These are phyloP conservation scores for Clitopilus hobsonii DNA, from an alignment of 768 basidiomycete species.

Conservation along the genomic window DNA sequence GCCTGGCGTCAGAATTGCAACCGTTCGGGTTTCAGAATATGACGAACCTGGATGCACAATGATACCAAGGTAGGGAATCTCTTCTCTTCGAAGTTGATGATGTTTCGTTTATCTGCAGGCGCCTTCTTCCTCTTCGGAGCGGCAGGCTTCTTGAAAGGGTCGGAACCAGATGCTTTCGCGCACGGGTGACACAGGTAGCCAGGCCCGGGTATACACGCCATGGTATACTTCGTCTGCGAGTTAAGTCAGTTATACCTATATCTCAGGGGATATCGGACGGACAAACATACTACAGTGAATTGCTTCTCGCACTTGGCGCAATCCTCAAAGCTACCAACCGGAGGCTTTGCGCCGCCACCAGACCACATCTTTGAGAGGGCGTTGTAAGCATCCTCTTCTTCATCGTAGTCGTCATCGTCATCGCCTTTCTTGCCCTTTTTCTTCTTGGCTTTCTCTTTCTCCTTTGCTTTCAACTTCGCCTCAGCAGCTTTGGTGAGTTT, in stretches of 20 bases:
- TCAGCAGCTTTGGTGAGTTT: constrained; percentile 46
- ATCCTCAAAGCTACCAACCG: constrained; percentile 72
- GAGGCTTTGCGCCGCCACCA: constrained; percentile 43
- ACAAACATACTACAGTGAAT: constrained; percentile 76
- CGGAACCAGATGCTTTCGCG: constrained; percentile 68
- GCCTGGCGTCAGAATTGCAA: not conserved
- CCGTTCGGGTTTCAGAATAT: not conserved
- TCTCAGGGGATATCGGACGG: not conserved
- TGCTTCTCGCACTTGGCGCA: constrained; percentile 81
- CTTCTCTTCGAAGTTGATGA: constrained; percentile 66
- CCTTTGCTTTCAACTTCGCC: constrained; percentile 34
- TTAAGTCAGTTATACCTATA: not conserved
- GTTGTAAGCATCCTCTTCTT: constrained; percentile 63
- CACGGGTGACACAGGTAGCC: constrained; percentile 87
- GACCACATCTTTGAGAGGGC: constrained; percentile 52
- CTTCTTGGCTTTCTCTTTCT: constrained; percentile 38
- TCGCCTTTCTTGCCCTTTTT: constrained; percentile 40
- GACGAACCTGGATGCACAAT: constrained; percentile 72
- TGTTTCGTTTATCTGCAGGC: constrained; percentile 60
- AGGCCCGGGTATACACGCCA: constrained; percentile 61
- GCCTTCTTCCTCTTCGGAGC: constrained; percentile 57
- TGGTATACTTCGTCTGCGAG: constrained; percentile 78
- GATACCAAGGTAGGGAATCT: constrained; percentile 69
- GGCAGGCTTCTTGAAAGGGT: constrained; percentile 82
- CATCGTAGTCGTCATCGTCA: constrained; percentile 39